Base-by-base conservation (phyloP, 768 basidiomycete genomes). In the Cystoderma amianthinum region DNA sequence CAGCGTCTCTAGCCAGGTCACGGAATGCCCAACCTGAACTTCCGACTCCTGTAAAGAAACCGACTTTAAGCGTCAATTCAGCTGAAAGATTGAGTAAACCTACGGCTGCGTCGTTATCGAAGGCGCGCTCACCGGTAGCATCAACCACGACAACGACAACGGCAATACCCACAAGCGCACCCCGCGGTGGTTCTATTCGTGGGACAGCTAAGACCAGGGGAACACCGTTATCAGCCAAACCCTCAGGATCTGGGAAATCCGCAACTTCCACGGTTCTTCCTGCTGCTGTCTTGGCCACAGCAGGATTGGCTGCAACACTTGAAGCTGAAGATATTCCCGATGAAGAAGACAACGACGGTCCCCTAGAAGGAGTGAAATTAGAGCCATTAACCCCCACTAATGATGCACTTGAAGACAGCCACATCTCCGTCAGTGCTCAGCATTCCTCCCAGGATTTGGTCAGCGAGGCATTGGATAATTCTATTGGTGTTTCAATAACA, bases 81-180 rank as follows among this genome's bases (percentile, higher is more conserved):
- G 67, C 80, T 9, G 82, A 85, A 44, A 72, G 87, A 38, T 64
- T 89, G 32, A 85, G 77, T 59, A 86, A 86, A 58, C 87, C 86
- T n/a, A 89, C 87, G 1, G 85, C 85, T 7, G 82, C 86, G 19
- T 85, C 84, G 1, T 54, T 84, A 44, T 78, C 78, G 17, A 82
- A 77, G 54, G 75, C 74, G 4, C 57, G 60, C 23, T 39, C 53
- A 4, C 48, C 35, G 42, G 58, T 41, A 16, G 41, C 53, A n/a
- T 30, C 54, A n/a, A 43, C 49, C 13, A 49, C 54, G 7, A 20
- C 43, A 38, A 30, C 19, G 13, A 49, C 22, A 5, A 64, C 62
- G 39, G 46, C 59, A 9, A 40, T 57, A 5, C 40, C 28, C 28
- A 30, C 28, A 9, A 30, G 15, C 9, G 15, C 28, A n/a, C 25